Evolutionary conservation across 768 basidiomycete genomes (phyloP).

Genomic region (Suillus occidentalis): DNA sequence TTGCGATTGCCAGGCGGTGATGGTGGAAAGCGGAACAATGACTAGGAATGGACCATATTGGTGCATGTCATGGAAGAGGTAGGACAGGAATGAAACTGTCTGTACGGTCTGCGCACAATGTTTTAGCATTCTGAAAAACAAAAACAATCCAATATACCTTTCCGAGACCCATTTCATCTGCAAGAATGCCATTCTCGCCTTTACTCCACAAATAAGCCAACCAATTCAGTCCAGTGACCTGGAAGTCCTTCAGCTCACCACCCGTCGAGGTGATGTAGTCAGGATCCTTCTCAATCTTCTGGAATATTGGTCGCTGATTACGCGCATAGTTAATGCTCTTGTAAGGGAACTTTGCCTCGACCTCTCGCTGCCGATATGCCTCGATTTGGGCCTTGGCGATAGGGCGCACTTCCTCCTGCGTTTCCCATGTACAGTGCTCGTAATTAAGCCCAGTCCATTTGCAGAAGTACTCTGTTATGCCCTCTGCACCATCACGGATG

Average conservation of each 20-base stretch:
- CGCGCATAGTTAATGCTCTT: conserved; percentile 72
- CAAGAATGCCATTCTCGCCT: conserved; percentile 94
- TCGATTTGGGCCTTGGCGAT: conserved; percentile 80
- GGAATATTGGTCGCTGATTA: conserved; percentile 72
- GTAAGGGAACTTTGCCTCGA: conserved; percentile 79
- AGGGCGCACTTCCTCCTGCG: conserved; percentile 71
- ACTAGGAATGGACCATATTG: conserved; percentile 98
- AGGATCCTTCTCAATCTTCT: conserved; percentile 85
- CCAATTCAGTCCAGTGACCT: conserved; percentile 98
- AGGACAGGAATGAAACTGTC: conserved; percentile 92
- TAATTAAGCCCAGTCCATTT: conserved; percentile 96
- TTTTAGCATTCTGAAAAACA: conserved; percentile 16
- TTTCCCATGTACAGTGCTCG: conserved; percentile 96
- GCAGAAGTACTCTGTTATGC: conserved; percentile 84
- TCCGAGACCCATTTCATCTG: conserved; percentile 99
- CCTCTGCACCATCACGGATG: conserved; percentile 64
- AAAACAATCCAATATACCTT: conserved; percentile 52
- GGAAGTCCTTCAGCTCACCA: conserved; percentile 94
- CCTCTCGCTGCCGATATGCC: conserved; percentile 74
- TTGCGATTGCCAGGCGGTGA: conserved; percentile 97
- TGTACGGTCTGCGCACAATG: conserved; percentile 72
- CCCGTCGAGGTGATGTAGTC: conserved; percentile 78
- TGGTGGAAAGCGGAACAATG: conserved; percentile 96
- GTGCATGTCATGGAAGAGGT: conserved; percentile 86
- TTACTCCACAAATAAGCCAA: conserved; percentile 95